Conservation (phyloP, 2,329 filamentous ascomycete species). For the Parasarocladium wereldwijsianum region DNA sequence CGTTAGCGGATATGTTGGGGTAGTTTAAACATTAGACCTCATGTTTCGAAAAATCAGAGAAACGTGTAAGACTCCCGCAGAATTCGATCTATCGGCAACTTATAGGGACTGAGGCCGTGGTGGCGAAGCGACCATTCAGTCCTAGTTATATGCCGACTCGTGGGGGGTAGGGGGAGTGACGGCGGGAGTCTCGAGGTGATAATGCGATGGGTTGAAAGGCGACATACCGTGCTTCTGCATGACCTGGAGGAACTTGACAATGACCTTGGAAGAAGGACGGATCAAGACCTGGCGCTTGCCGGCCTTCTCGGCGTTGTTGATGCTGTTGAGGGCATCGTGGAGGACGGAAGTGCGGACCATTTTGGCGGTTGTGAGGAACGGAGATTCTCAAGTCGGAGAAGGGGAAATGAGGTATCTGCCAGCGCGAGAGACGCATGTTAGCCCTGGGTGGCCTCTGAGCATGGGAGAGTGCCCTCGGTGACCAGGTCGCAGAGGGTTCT, state of each 20-base stretch:
- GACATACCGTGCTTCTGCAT: constrained; percentile 99
- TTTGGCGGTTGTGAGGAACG: constrained; percentile 47
- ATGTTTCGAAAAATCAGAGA: constrained; percentile 47
- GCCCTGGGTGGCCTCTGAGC: constrained; percentile 46
- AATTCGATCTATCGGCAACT: constrained; percentile 91
- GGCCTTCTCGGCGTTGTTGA: constrained; percentile 99
- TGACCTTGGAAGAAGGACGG: constrained; percentile 97
- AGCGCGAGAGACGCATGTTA: constrained; percentile 30
- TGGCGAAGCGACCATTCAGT: constrained; percentile 59
- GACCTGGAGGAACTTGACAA: constrained; percentile 96
- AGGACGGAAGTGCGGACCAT: constrained; percentile 99
- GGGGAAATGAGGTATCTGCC: constrained; percentile 52
- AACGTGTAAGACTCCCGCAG: constrained; percentile 91
- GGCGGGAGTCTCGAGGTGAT: constrained; percentile 1
- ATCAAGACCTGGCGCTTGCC: constrained; percentile 99
- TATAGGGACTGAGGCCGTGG: constrained; percentile 97
- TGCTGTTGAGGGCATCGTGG: constrained; percentile 96
- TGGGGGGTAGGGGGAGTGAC: constrained; percentile 7
- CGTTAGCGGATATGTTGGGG: constrained; percentile 63
- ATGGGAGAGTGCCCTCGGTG: constrained; percentile 52
- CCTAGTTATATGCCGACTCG: constrained; percentile 99
- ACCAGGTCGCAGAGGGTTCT: constrained; percentile 47
- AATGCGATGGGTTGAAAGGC: neutral
- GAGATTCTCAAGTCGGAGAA: constrained; percentile 67
- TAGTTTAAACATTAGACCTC: constrained; percentile 88